Percentiles rank a stretch among this genome's conserved stretches.
Conservation (phyloP, 2,329 filamentous ascomycete genomes). For the Aureobasidium zeae region DNA sequence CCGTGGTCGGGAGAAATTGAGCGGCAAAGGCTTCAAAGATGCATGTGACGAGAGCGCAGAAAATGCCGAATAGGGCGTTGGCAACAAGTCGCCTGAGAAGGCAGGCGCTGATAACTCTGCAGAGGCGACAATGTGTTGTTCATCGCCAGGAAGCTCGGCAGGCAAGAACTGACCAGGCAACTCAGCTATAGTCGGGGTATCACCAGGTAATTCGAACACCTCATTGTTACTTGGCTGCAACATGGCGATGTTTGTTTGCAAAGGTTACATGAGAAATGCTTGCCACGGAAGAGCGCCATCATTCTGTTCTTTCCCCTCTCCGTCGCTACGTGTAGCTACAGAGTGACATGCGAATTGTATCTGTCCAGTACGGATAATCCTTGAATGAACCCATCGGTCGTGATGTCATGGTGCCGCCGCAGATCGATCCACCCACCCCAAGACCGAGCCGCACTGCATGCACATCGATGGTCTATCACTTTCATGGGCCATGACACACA, state of each 20-base stretch:
- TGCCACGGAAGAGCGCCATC: no score
- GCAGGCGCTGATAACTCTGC: neutral
- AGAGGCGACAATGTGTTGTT: neutral
- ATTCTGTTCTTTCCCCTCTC: no score
- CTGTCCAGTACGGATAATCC: no score
- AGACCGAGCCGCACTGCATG: no score
- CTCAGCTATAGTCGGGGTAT: neutral
- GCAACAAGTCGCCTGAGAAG: neutral
- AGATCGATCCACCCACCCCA: no score
- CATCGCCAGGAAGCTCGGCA: neutral
- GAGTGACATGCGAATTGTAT: no score
- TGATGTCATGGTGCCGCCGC: no score
- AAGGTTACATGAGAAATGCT: no score
- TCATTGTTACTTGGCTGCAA: neutral
- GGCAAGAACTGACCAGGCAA: neutral
- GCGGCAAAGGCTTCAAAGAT: slow-evolving; percentile 17
- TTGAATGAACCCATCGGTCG: no score
- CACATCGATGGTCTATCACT: no score
- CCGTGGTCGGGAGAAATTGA: slow-evolving; percentile 25
- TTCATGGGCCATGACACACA: no score
- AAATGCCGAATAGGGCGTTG: slow-evolving; percentile 5
- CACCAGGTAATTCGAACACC: slow-evolving; percentile 6
- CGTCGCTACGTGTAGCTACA: no score
- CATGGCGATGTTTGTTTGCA: neutral
- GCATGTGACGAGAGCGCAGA: slow-evolving; percentile 3